phyloP scores from a whole-genome alignment of 2,329 filamentous ascomycete genomes.

The Immersiporthe knoxdaviesiana region DNA sequence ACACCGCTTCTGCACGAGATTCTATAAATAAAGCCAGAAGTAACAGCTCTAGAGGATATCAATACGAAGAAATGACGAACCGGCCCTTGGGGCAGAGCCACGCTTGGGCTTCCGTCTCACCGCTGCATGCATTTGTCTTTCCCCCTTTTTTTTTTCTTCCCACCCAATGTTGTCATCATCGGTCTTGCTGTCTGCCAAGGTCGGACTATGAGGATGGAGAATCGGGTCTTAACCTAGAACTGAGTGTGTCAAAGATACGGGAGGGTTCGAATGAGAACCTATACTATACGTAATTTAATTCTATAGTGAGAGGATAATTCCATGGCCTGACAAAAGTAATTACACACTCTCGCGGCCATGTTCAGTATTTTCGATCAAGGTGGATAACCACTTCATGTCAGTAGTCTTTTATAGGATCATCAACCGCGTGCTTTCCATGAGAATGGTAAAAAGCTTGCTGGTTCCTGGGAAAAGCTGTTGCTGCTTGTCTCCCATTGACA shows the following conservation, averaged over 20 bases:
- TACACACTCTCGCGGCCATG: no score
- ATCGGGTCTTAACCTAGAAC: background rate
- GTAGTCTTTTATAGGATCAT: no score
- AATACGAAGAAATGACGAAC: background rate
- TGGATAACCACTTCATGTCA: background rate
- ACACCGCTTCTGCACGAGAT: slow-evolving; percentile 1
- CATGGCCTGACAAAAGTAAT: no score
- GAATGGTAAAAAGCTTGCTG: no score
- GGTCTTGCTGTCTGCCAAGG: background rate
- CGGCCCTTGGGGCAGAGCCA: background rate
- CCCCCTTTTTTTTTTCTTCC: no score
- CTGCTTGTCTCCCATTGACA: no score
- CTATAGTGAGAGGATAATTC: background rate
- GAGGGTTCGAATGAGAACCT: background rate
- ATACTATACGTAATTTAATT: background rate
- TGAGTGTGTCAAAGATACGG: background rate
- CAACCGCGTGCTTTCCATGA: no score
- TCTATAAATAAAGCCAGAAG: background rate
- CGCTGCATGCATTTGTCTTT: background rate
- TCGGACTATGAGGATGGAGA: background rate
- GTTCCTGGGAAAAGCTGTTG: no score
- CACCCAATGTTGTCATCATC: background rate
- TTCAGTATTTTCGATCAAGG: no score
- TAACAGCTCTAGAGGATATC: background rate
- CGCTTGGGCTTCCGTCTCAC: background rate